Conservation (phyloP, 208 protist species). For the Crithidia bombi region DNA sequence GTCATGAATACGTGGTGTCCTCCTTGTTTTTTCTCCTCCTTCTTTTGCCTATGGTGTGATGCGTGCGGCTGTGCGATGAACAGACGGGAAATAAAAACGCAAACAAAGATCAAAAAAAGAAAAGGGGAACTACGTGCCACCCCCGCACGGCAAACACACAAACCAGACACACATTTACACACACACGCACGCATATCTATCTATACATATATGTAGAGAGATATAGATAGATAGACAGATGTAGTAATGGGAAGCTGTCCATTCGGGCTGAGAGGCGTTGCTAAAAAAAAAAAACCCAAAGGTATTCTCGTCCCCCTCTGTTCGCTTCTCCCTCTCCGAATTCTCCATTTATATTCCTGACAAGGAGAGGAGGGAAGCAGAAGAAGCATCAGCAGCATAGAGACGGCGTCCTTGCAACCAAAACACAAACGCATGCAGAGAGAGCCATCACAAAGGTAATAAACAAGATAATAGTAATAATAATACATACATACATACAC, state of each 20-base stretch:
- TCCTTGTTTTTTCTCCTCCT: neutral
- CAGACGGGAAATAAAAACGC: neutral
- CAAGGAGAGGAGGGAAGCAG: no score
- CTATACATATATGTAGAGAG: neutral
- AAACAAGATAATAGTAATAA: neutral
- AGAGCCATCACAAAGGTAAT: neutral
- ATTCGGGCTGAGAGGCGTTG: neutral
- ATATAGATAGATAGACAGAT: neutral
- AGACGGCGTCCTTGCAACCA: no score
- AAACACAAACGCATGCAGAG: neutral
- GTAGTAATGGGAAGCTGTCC: neutral
- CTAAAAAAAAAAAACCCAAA: no score
- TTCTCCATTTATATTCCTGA: no score
- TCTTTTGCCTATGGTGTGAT: neutral
- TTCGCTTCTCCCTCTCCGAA: no score
- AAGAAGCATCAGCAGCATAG: no score
- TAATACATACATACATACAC: neutral
- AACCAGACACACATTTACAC: neutral
- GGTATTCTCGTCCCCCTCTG: no score
- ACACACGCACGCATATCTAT: neutral
- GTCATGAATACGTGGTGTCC: no score
- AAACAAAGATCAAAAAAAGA: neutral
- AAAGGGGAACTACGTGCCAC: slow-evolving; percentile 13
- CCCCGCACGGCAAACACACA: neutral
- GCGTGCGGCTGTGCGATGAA: neutral